phyloP scores from a whole-genome alignment of 495 filamentous ascomycete species.

The Aspergillus bridgeri region DNA sequence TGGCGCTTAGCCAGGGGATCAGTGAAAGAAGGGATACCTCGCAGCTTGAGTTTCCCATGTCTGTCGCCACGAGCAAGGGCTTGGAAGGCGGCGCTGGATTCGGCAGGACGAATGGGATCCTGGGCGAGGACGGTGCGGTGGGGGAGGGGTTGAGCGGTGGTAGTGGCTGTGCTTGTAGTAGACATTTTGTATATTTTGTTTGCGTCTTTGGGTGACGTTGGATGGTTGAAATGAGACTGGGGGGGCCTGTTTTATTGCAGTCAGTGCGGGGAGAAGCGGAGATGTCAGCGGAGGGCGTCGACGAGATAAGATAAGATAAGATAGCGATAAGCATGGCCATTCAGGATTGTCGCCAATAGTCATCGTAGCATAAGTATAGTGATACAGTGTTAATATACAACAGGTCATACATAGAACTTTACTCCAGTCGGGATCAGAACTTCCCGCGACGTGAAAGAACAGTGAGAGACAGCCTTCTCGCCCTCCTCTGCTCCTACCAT shows the following conservation, averaged over 20 bases:
- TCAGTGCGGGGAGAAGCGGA: too few relatives aligned
- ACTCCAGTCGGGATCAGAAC: not conserved
- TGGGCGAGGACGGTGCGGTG: not conserved
- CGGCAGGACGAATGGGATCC: not conserved
- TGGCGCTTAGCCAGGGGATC: constrained; percentile 57
- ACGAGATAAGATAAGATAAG: not conserved
- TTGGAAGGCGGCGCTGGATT: constrained; percentile 25
- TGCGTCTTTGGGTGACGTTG: not conserved
- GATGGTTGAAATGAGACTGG: too few relatives aligned
- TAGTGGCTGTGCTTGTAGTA: not conserved
- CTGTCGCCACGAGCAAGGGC: constrained; percentile 39
- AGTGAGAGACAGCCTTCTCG: not conserved
- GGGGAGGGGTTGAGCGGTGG: not conserved
- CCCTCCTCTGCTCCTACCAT: too few relatives aligned
- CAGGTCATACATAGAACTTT: not conserved
- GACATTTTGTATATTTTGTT: not conserved
- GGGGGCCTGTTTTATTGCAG: too few relatives aligned
- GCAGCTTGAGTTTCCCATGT: constrained; percentile 44
- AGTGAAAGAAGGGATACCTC: constrained; percentile 56
- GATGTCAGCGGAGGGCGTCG: not conserved
- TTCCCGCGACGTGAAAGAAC: not conserved
- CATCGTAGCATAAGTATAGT: not conserved
- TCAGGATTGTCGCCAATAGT: not conserved
- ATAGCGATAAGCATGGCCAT: not conserved
- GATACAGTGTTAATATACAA: too few relatives aligned